These are phyloP conservation scores for Coix lacrymajobi DNA, from an alignment of 176 grass and related monocot genomes.

Conservation along the genomic window DNA sequence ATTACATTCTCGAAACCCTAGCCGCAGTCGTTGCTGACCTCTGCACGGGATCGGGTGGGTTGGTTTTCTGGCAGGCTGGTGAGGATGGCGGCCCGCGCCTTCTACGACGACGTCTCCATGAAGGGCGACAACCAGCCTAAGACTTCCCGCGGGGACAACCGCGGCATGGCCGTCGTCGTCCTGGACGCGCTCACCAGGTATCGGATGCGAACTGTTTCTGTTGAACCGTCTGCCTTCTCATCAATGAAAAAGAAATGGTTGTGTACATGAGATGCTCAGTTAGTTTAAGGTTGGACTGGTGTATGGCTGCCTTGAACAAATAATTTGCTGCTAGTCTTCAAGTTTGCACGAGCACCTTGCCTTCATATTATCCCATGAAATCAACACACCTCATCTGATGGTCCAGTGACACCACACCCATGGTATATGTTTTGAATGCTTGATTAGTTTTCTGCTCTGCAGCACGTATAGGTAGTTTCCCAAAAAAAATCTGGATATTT, in stretches of 20 bases:
- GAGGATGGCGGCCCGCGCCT: conserved; percentile 77
- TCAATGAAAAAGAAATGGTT: background rate
- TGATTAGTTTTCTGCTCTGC: background rate
- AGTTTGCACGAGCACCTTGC: background rate
- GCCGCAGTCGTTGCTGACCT: background rate
- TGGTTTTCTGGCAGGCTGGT: conserved; percentile 42
- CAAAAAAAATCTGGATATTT: no score
- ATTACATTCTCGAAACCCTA: background rate
- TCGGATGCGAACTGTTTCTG: background rate
- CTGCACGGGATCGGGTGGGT: background rate
- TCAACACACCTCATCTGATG: background rate
- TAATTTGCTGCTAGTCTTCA: background rate
- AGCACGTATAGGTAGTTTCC: background rate
- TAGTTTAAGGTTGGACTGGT: background rate
- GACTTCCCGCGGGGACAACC: conserved; percentile 74
- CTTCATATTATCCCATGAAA: background rate
- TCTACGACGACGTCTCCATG: conserved; percentile 85
- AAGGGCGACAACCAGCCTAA: conserved; percentile 88
- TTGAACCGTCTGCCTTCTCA: background rate
- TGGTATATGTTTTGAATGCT: conserved; percentile 24
- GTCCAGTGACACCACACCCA: no score
- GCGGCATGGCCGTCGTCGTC: conserved; percentile 86
- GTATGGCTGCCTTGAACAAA: background rate
- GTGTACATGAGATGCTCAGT: background rate
- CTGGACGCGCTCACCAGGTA: conserved; percentile 83